Conservation (phyloP, 2,329 filamentous ascomycete genomes). For the Amauroascus verrucosus region DNA sequence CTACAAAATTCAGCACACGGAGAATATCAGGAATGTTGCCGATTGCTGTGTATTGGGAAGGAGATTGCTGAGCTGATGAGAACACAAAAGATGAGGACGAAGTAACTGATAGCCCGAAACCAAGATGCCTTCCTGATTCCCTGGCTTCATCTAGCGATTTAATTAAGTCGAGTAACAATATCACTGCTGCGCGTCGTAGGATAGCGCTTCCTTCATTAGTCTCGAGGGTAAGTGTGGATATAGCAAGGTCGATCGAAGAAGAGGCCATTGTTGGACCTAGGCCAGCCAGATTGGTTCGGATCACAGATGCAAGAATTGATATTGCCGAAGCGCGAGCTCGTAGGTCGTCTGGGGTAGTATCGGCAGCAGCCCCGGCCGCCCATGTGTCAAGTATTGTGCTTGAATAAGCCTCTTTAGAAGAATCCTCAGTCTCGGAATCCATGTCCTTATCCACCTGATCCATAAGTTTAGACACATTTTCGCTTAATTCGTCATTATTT, state of each 20-base stretch:
- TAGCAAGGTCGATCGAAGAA: conserved; percentile 32
- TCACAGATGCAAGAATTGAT: conserved; percentile 34
- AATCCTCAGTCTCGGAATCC: conserved; percentile 28
- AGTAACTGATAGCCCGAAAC: conserved; percentile 33
- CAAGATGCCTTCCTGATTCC: conserved; percentile 26
- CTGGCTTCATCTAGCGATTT: conserved; percentile 31
- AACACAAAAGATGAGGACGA: background rate
- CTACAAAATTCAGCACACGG: conserved; percentile 29
- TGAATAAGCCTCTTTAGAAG: conserved; percentile 26
- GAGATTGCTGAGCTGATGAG: background rate
- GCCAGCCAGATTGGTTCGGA: conserved; percentile 33
- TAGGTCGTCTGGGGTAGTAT: conserved; percentile 36
- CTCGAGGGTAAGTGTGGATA: conserved; percentile 33
- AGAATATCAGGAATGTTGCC: conserved; percentile 34
- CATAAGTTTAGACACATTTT: conserved; percentile 14
- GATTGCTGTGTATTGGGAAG: conserved; percentile 19
- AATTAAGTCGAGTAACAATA: conserved; percentile 34
- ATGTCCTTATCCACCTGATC: conserved; percentile 14
- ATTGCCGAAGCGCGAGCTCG: conserved; percentile 36
- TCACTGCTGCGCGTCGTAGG: conserved; percentile 32
- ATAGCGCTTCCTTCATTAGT: conserved; percentile 31
- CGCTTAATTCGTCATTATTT: conserved; percentile 21
- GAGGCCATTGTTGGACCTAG: conserved; percentile 28
- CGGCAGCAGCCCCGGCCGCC: conserved; percentile 30
- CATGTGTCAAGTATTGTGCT: conserved; percentile 33